Percentiles rank a stretch among this genome's conserved stretches.
phyloP scores from a whole-genome alignment of 352 stramenopile species.

The Phytophthora palmivora region DNA sequence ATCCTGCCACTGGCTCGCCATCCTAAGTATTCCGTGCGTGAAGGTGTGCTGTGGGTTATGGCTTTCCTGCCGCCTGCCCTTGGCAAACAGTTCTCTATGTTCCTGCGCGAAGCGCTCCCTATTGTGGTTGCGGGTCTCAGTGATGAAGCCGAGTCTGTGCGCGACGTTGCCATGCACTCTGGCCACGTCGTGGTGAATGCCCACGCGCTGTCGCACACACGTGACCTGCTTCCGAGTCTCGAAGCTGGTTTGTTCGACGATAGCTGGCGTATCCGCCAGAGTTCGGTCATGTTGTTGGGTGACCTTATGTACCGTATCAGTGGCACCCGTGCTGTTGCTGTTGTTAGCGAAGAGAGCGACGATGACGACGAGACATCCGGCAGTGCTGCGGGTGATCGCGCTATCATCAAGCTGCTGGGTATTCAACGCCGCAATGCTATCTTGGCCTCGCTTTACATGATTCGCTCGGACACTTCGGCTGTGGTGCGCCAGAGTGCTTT shows the following conservation, averaged over 20 bases:
- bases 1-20: slow-evolving; percentile 96
- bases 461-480: slow-evolving; percentile 96
- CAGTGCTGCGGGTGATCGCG: slow-evolving; percentile 82
- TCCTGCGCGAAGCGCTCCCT: slow-evolving; percentile 95
- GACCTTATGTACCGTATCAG: slow-evolving; percentile 98
- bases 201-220: slow-evolving; percentile 96
- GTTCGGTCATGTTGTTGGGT: slow-evolving; percentile 96
- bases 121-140: slow-evolving; percentile 97
- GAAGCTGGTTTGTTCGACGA: slow-evolving; percentile 97
- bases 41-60: slow-evolving; percentile 99
- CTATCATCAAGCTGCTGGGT: slow-evolving; percentile 93
- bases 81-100: slow-evolving; percentile 92
- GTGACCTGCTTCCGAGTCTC: slow-evolving; percentile 97
- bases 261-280: slow-evolving; percentile 99
- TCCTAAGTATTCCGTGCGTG: slow-evolving; percentile 94
- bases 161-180: slow-evolving; percentile 97
- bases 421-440: slow-evolving; percentile 95
- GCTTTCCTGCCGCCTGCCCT: slow-evolving; percentile 98
- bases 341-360: slow-evolving; percentile 51
- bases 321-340: slow-evolving; percentile 92
- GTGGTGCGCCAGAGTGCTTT: slow-evolving; percentile 97
- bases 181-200: slow-evolving; percentile 98
- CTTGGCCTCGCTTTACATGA: slow-evolving; percentile 98
- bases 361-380: slow-evolving; percentile 88
- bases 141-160: slow-evolving; percentile 98